Evolutionary conservation across 768 basidiomycete genomes (phyloP), one percentile per base, ranked within the genome.

Genomic region (Trichaptum fuscoviolaceum): DNA sequence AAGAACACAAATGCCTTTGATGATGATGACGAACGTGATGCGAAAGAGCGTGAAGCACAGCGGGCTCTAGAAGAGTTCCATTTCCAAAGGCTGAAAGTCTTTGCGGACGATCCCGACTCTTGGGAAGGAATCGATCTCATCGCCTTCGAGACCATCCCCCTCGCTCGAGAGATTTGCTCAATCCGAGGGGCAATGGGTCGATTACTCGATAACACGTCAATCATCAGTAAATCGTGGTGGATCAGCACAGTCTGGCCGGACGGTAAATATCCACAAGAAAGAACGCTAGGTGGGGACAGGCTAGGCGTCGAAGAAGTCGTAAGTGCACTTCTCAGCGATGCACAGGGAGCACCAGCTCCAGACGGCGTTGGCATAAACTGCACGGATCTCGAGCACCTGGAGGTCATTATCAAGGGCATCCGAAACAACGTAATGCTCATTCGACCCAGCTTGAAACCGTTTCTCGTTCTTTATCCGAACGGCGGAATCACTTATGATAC

Each of bases 121-220:
- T 93, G 91, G 90, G 68, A 73, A 42, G 71, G 72, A 12, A 76
- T 93, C 64, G 87, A 90, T 65, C 83, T 80, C 67, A 69, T 93
- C 62, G 89, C 88, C 12, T 93, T 94, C 73, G 93, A 94, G 79
- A 93, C 91, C 0, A 77, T 93, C 4, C 90, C 92, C 0, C 78
- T 92, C 2, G 72, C 82, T 8, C 77, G 86, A 36, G 93, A 94
- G 73, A 80, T 90, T 4, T 73, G 73, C 24, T 90, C 89, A 17
- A 87, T 93, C 68, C 78, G 90, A 62, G 76, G 75, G 12, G 90
- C 91, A 2, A 82, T 95, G 70, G 72, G 70, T 1, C 60, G 63
- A 5, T 76, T 90, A 15, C 65, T 73, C 64, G 67, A 1, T 62
- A 68, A 15, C 5, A 70, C 64, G 58, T 65, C 73, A 61, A 64